Evolutionary conservation across 371 early-diverging fungal species (phyloP).

Genomic region (Quaeritorhiza haematococci): DNA sequence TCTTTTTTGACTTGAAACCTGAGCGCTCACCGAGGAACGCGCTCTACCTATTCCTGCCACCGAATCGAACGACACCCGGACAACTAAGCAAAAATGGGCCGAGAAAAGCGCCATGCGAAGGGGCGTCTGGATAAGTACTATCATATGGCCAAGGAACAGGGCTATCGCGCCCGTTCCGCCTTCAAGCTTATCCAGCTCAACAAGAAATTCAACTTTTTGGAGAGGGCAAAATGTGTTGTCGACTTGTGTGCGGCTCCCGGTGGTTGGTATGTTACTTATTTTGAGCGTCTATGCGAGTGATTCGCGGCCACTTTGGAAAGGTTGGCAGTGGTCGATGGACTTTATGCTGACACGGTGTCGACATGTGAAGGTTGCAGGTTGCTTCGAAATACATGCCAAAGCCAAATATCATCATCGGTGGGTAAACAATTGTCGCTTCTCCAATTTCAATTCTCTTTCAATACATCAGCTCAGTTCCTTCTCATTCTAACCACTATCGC

Average conservation of each 20-base stretch:
- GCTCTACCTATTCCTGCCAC: no score
- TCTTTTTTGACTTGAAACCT: no score
- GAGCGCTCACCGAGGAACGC: no score
- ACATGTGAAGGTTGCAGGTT: slow-evolving; percentile 88
- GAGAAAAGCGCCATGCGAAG: slow-evolving; percentile 69
- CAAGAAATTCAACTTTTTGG: slow-evolving; percentile 96
- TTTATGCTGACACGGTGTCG: no score
- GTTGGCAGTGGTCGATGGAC: slow-evolving; percentile 6
- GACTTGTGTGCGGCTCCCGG: slow-evolving; percentile 99
- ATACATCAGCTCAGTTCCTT: neutral
- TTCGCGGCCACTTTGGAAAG: neutral
- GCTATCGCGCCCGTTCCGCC: slow-evolving; percentile 99
- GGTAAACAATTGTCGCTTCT: neutral
- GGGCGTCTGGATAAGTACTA: slow-evolving; percentile 99
- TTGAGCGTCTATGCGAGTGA: neutral
- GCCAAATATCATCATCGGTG: slow-evolving; percentile 84
- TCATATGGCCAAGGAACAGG: slow-evolving; percentile 99
- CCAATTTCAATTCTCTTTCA: neutral
- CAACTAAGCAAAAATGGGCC: no score
- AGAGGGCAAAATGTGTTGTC: slow-evolving; percentile 83
- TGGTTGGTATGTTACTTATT: slow-evolving; percentile 78
- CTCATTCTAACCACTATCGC: neutral
- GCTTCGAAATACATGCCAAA: slow-evolving; percentile 96
- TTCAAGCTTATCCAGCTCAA: slow-evolving; percentile 99
- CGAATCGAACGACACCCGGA: no score